phyloP scores from a whole-genome alignment of 176 grass and related monocot species.

The Typha latifolia region DNA sequence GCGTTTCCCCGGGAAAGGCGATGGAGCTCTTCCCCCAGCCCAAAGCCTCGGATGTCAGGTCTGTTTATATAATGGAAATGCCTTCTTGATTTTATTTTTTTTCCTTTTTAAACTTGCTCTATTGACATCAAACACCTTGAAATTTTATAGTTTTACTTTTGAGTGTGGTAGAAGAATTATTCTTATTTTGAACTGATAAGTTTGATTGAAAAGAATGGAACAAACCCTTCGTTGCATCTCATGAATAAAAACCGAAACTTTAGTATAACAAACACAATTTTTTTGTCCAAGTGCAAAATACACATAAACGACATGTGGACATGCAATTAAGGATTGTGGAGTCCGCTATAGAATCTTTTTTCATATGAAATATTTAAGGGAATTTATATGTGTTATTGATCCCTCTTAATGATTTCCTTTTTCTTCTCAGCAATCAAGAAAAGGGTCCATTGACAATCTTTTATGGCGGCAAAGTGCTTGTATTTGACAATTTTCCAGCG shows the following conservation, averaged over 20 bases:
- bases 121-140: too few relatives aligned
- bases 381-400: background rate
- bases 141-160: too few relatives aligned
- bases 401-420: background rate
- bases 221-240: background rate
- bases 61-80: too few relatives aligned
- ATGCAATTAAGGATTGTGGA: too few relatives aligned
- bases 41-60: too few relatives aligned
- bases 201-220: too few relatives aligned
- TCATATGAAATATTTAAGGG: too few relatives aligned
- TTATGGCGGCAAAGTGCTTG: constrained; percentile 80
- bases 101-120: too few relatives aligned
- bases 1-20: constrained; percentile 5
- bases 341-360: too few relatives aligned
- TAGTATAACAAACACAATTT: background rate
- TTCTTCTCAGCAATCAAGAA: constrained; percentile 42
- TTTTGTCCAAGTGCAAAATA: too few relatives aligned
- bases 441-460: constrained; percentile 77
- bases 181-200: background rate
- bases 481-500: constrained; percentile 88
- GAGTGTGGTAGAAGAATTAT: background rate
- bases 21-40: constrained; percentile 85
- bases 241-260: background rate
- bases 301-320: too few relatives aligned
- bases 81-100: too few relatives aligned